Evolutionary conservation across 139 green algal species (phyloP).

Genomic region (Nannochloris sp.): DNA sequence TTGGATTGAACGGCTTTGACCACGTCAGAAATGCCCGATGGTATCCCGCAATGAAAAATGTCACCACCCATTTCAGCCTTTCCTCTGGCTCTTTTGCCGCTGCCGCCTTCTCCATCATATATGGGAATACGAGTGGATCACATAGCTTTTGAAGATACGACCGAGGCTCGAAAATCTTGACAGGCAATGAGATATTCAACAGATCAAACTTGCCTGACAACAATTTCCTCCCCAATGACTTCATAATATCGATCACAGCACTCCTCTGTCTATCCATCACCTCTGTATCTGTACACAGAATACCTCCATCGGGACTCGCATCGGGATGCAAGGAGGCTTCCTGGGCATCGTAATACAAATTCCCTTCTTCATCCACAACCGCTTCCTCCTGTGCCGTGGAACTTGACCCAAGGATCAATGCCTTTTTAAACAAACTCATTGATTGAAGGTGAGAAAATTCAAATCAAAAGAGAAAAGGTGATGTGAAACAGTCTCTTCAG

Average conservation of each 20-base stretch:
- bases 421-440: background rate
- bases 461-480: background rate
- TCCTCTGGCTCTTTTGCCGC: conserved; percentile 41
- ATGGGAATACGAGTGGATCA: conserved; percentile 61
- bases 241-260: conserved; percentile 59
- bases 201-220: conserved; percentile 67
- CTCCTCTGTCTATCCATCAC: conserved; percentile 55
- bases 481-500: background rate
- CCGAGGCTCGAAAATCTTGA: conserved; percentile 68
- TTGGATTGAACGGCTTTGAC: conserved; percentile 83
- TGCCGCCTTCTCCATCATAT: conserved; percentile 36
- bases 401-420: background rate
- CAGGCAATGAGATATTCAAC: conserved; percentile 68
- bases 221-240: conserved; percentile 55
- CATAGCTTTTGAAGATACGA: conserved; percentile 79
- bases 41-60: conserved; percentile 61
- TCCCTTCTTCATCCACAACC: conserved; percentile 5
- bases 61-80: conserved; percentile 58
- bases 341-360: conserved; percentile 8
- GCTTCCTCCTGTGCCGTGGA: background rate
- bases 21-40: conserved; percentile 45
- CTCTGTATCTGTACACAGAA: conserved; percentile 47
- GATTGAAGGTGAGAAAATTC: background rate
- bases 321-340: conserved; percentile 43
- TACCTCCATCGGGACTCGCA: conserved; percentile 51